These are phyloP conservation scores for Auriculariales sp. DNA, from an alignment of 768 basidiomycete species.

Conservation along the genomic window DNA sequence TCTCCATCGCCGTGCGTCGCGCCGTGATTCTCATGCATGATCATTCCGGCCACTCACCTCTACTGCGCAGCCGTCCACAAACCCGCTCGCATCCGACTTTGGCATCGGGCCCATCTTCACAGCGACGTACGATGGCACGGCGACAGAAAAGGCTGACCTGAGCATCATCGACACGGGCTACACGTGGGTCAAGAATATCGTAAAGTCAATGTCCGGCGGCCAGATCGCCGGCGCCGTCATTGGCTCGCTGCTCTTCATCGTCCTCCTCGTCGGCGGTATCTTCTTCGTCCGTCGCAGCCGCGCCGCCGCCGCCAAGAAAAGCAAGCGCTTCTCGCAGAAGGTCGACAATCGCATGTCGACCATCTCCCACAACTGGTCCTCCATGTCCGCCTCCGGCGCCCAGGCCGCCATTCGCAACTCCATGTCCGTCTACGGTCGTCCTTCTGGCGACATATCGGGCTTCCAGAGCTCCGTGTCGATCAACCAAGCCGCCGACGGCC, in stretches of 20 bases:
- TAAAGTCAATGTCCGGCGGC: slow-evolving; percentile 29
- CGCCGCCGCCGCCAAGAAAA: slow-evolving; percentile 33
- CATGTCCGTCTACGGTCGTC: slow-evolving; percentile 18
- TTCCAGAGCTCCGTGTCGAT: no score
- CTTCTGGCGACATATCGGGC: background rate
- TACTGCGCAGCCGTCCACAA: slow-evolving; percentile 32
- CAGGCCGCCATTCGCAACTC: slow-evolving; percentile 40
- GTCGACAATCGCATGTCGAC: slow-evolving; percentile 77
- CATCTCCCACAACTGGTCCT: slow-evolving; percentile 65
- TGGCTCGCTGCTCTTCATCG: slow-evolving; percentile 39
- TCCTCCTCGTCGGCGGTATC: slow-evolving; percentile 14
- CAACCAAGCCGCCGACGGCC: background rate
- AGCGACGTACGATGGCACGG: slow-evolving; percentile 38
- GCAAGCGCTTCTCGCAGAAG: slow-evolving; percentile 41
- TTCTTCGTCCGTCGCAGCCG: slow-evolving; percentile 42
- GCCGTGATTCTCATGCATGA: no score
- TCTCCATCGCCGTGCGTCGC: no score
- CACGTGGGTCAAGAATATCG: slow-evolving; percentile 16
- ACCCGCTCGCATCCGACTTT: slow-evolving; percentile 35
- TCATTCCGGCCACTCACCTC: no score
- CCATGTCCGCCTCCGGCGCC: slow-evolving; percentile 54
- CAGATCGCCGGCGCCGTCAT: slow-evolving; percentile 52
- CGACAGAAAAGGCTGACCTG: slow-evolving; percentile 28
- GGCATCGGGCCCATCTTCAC: slow-evolving; percentile 59
- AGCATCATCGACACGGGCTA: slow-evolving; percentile 26